Evolutionary conservation across 1,139 yeast genomes (phyloP), one percentile per base, ranked within the genome.

Genomic region (Meyerozyma elateridarum): DNA sequence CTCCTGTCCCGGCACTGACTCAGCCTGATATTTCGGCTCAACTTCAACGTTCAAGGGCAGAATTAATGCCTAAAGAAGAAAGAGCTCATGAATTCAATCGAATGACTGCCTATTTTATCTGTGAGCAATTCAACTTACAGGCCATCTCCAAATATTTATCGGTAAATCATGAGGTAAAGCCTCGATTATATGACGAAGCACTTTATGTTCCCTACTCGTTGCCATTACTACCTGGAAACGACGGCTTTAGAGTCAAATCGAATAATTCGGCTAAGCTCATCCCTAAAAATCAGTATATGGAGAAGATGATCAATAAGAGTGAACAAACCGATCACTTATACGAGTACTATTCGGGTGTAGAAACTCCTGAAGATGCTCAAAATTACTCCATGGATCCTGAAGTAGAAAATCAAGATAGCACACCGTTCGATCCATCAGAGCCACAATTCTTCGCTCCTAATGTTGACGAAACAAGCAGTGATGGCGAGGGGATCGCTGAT

Each of bases 261-360:
- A 85, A 87, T 46, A 76, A 84, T 32, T 70, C 85, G 2, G 78
- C 78, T 15, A 80, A 77, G 57, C 65, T 56, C 54, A 71, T 51
- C 63, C 85, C 56, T 57, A 89, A 63, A 54, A 82, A 63, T 59
- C 76, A 54, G 51, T 73, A 53, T 56, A 72, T 87, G 76, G 96
- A 88, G 51, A 76, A 79, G 32, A 62, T 85, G 48, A 84, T 89
- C 38, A 85, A 85, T 48, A 74, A 74, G 29, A 78, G 85, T 30
- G 96, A 88, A 54, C 88, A 80, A 49, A 71, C 85, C 24, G 96
- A 88, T 56, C 95, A 89, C 53, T 85, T 88, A 52, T 88, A 80
- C 51, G 96, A 88, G 49, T 89, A 85, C 51, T 88, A 80, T 49
- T 82, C 95, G 1, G 95, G 95, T 5, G 84, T 77, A 3, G 85